phyloP scores from a whole-genome alignment of 2,329 filamentous ascomycete genomes.

The Beauveria australis region DNA sequence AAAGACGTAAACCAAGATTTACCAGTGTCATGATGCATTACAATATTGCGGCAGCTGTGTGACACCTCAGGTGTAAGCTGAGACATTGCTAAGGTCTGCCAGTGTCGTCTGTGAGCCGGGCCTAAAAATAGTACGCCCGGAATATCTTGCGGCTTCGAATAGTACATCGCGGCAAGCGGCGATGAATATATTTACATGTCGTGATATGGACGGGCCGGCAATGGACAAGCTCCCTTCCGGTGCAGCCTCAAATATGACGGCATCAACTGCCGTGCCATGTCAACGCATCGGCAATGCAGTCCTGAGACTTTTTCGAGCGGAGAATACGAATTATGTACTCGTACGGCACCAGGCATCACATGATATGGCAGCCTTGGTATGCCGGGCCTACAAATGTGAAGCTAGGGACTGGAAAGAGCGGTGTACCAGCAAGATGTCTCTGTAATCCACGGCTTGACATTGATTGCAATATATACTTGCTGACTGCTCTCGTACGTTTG shows the following conservation, averaged over 20 bases:
- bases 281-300: neutral
- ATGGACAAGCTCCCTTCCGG: neutral
- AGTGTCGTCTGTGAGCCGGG: neutral
- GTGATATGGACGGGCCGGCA: neutral
- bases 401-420: too few relatives aligned
- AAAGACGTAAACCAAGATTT: neutral
- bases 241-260: neutral
- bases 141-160: too few relatives aligned
- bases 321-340: too few relatives aligned
- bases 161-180: too few relatives aligned
- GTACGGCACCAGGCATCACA: too few relatives aligned
- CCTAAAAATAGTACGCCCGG: too few relatives aligned
- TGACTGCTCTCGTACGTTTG: too few relatives aligned
- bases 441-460: too few relatives aligned
- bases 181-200: neutral
- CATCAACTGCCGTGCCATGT: neutral
- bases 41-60: neutral
- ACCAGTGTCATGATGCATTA: neutral
- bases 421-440: too few relatives aligned
- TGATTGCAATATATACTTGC: too few relatives aligned
- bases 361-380: too few relatives aligned
- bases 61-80: neutral
- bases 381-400: too few relatives aligned
- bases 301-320: neutral
- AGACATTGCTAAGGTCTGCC: neutral